Evolutionary conservation across 176 grass and related monocot genomes (phyloP), one percentile per base, ranked within the genome.

Genomic region (Paspalum notatum): DNA sequence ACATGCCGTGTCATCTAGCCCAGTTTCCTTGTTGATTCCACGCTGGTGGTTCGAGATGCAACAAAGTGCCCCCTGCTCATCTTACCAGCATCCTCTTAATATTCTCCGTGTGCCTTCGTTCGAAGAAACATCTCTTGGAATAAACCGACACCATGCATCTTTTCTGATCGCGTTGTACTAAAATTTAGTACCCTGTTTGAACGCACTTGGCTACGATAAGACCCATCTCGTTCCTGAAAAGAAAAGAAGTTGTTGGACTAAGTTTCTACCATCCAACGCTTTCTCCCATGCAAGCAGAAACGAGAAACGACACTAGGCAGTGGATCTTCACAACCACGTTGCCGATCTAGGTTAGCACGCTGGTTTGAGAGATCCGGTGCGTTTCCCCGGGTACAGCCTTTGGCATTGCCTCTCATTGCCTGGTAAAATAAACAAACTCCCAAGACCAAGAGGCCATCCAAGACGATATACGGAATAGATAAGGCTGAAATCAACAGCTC

Each of bases 111-210:
- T 58, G 54, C 8, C 41, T 32, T 52, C 38, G 58, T 82, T 77
- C 3, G 17, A 62, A 48, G 66, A 71, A 56, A 78, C 41, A 51
- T 59, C 61, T 70, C 26, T 57, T 57, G 43, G 67, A 48, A 57
- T 48, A 63, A 77, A 74, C 25, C 15, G 21, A 20, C 7, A 12
- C 25, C 14, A 46, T 43, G 15, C 21, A 15, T 62, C n/a, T 13
- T 54, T 39, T 50, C 9, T 12, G 4, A 54, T 55, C 18, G 18
- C 6, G 18, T 20, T 62, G 14, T 37, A 8, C 58, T 37, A 10
- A 50, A 49, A 48, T 74, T 56, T 38, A 55, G 4, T 54, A 41
- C 59, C 14, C 13, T 4, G 55, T 59, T 66, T 47, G 20, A 18
- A 15, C 22, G 7, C 17, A 13, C 32, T 70, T 9, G 7, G 49